phyloP scores from a whole-genome alignment of 2,329 filamentous ascomycete species.

The Fusarium lyarnte region DNA sequence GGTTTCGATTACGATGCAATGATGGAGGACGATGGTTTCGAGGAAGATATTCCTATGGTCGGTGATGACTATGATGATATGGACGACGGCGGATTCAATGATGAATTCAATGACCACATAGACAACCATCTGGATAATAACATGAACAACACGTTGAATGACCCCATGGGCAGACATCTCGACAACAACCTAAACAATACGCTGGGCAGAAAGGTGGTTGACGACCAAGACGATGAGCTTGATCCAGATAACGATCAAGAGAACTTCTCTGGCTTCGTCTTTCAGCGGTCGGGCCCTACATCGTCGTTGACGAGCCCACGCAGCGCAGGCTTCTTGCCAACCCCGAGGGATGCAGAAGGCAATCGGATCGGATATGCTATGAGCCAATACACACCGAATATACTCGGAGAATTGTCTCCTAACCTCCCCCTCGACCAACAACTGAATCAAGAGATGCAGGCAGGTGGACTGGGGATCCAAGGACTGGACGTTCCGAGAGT shows the following conservation, averaged over 20 bases:
- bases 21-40: conserved; percentile 72
- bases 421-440: conserved; percentile 17
- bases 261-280: conserved; percentile 69
- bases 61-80: conserved; percentile 47
- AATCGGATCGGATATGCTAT: conserved; percentile 66
- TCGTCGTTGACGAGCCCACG: conserved; percentile 62
- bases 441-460: conserved; percentile 18
- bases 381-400: conserved; percentile 56
- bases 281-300: conserved; percentile 62
- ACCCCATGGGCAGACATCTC: conserved; percentile 2
- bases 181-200: conserved; percentile 36
- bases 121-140: background rate
- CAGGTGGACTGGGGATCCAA: conserved; percentile 57
- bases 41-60: conserved; percentile 58
- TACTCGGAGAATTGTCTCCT: conserved; percentile 31
- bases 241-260: conserved; percentile 56
- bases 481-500: conserved; percentile 42
- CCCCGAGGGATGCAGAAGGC: conserved; percentile 65
- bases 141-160: conserved; percentile 35
- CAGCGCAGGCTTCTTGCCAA: conserved; percentile 57
- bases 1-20: conserved; percentile 69
- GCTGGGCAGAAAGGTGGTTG: conserved; percentile 25
- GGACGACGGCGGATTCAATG: conserved; percentile 38
- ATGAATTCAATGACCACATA: conserved; percentile 33
- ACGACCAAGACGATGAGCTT: conserved; percentile 38